These are phyloP conservation scores for Austroboletus olivaceoglutinosus DNA, from an alignment of 1,284 basidiomycete genomes.

Conservation along the genomic window DNA sequence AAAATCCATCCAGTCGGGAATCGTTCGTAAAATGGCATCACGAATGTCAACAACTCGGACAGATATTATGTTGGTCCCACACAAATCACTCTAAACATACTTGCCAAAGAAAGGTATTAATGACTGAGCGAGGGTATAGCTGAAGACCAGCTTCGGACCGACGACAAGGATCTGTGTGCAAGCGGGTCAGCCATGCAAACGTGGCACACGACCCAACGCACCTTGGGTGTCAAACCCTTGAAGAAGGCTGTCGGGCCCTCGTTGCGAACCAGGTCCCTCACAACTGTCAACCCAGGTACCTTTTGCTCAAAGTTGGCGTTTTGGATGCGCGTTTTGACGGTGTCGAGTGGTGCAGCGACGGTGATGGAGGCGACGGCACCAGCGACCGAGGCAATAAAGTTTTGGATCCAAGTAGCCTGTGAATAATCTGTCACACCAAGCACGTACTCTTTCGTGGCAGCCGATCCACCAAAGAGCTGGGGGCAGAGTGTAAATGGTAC, in stretches of 20 bases:
- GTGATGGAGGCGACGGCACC: slow-evolving; percentile 96
- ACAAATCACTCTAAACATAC: slow-evolving; percentile 61
- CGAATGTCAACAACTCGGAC: slow-evolving; percentile 2
- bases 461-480: slow-evolving; percentile 94
- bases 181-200: not conserved
- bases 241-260: slow-evolving; percentile 91
- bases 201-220: slow-evolving; percentile 34
- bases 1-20: not conserved
- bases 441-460: slow-evolving; percentile 90
- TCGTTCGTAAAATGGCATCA: not conserved
- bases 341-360: slow-evolving; percentile 93
- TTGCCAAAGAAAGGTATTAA: slow-evolving; percentile 93
- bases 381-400: slow-evolving; percentile 91
- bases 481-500: not conserved
- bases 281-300: slow-evolving; percentile 82
- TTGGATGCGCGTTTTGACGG: slow-evolving; percentile 96
- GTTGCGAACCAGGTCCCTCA: slow-evolving; percentile 85
- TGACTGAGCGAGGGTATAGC: slow-evolving; percentile 95
- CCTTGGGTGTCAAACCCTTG: slow-evolving; percentile 96
- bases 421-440: slow-evolving; percentile 89
- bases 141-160: slow-evolving; percentile 97
- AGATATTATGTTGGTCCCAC: not conserved
- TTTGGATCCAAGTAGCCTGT: slow-evolving; percentile 93
- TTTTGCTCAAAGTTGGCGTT: slow-evolving; percentile 97
- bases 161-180: slow-evolving; percentile 82